A percentile compares a stretch with the other conserved stretches of the same genome.
Evolutionary conservation across 495 filamentous ascomycete genomes (phyloP).

Genomic region (Aspergillus conjunctus): DNA sequence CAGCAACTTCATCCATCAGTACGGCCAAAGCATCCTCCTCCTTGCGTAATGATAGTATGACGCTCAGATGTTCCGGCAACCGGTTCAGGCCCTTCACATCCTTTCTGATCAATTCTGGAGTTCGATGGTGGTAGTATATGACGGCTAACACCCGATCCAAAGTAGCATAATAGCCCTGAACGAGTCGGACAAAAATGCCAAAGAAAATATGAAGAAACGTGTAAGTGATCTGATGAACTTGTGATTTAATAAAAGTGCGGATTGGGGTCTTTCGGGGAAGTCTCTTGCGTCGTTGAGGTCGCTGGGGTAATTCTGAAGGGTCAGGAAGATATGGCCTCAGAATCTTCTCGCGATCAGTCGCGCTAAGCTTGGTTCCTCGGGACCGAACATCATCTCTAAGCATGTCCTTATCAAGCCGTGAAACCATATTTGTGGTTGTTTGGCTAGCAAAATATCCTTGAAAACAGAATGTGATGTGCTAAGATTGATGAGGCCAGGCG

Average conservation of each 20-base stretch:
- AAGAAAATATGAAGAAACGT: conserved; percentile 77
- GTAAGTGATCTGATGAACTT: conserved; percentile 70
- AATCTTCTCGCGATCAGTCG: conserved; percentile 69
- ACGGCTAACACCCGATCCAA: conserved; percentile 74
- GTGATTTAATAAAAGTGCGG: conserved; percentile 65
- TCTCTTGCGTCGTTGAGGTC: conserved; percentile 35
- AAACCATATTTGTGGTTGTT: conserved; percentile 50
- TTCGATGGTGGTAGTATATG: conserved; percentile 89
- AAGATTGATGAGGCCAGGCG: no score
- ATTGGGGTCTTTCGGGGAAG: conserved; percentile 51
- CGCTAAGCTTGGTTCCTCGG: conserved; percentile 60
- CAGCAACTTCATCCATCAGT: conserved; percentile 85
- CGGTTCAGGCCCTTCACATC: conserved; percentile 76
- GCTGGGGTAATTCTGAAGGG: conserved; percentile 44
- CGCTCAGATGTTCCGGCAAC: conserved; percentile 82
- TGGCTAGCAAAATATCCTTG: neutral
- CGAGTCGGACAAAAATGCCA: conserved; percentile 78
- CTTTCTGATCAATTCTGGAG: conserved; percentile 83
- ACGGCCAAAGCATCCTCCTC: conserved; percentile 73
- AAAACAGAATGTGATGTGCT: no score
- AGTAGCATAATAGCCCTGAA: conserved; percentile 76
- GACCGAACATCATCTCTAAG: conserved; percentile 65
- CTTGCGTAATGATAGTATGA: conserved; percentile 76
- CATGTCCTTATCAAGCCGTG: conserved; percentile 53
- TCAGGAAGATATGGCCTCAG: conserved; percentile 76